These are phyloP conservation scores for Triglochin maritima DNA, from an alignment of 106 monocot genomes.

Conservation along the genomic window DNA sequence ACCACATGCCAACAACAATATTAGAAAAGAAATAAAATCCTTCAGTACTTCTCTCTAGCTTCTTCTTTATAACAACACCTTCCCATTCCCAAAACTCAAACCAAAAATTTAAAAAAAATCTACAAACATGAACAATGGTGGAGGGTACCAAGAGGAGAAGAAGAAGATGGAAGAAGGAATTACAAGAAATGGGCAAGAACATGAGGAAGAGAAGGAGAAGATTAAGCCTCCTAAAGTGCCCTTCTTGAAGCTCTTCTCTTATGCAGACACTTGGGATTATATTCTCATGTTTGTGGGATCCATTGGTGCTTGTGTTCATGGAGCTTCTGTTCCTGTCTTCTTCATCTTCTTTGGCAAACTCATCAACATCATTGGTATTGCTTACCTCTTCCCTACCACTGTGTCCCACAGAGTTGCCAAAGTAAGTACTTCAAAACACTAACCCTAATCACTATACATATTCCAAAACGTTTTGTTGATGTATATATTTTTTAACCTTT, in stretches of 20 bases:
- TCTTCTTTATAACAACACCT: not conserved
- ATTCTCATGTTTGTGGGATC: conserved; percentile 72
- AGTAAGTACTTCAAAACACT: conserved; percentile 11
- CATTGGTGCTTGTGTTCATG: conserved; percentile 83
- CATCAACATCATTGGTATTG: conserved; percentile 93
- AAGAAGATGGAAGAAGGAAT: not conserved
- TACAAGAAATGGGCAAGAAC: not conserved
- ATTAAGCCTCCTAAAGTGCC: conserved; percentile 40
- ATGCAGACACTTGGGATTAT: conserved; percentile 71
- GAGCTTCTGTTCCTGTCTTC: conserved; percentile 96
- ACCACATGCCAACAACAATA: not conserved
- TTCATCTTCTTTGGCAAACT: conserved; percentile 99
- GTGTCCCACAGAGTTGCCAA: conserved; percentile 65
- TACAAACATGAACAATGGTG: not conserved
- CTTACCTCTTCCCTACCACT: conserved; percentile 75
- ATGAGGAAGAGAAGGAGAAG: conserved; percentile 2
- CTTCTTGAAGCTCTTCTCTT: conserved; percentile 87
- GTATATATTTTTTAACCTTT: not conserved
- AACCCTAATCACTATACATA: no score
- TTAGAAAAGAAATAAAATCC: not conserved
- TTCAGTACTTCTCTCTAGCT: not conserved
- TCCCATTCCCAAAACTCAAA: not conserved
- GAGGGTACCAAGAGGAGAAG: not conserved
- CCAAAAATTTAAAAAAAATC: not conserved
- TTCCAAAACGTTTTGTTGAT: not conserved